Percentiles rank a stretch among this genome's conserved stretches.
Conservation (phyloP, 257 asterid genomes). For the Solanum lycopersicoides region DNA sequence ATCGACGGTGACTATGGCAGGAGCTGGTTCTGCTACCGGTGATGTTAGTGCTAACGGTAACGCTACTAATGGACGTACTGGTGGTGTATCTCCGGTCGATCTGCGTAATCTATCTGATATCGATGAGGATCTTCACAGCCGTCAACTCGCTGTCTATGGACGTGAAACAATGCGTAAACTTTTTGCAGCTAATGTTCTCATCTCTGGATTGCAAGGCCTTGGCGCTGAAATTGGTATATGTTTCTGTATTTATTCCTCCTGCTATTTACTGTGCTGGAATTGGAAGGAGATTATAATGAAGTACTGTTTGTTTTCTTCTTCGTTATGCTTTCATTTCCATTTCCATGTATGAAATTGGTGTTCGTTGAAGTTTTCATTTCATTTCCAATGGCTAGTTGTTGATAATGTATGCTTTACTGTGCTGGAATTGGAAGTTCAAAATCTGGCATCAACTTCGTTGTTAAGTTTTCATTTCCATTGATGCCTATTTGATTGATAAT, state of each 20-base stretch:
- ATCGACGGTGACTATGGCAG: conserved; percentile 13
- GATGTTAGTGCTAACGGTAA: neutral
- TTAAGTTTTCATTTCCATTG: neutral
- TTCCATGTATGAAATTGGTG: neutral
- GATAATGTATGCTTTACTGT: neutral
- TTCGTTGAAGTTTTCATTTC: neutral
- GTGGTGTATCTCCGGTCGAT: neutral
- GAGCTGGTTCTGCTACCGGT: neutral
- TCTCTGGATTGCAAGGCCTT: conserved; percentile 42
- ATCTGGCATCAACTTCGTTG: neutral
- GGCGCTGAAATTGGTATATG: conserved; percentile 29
- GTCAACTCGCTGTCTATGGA: conserved; percentile 15
- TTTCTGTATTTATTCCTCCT: neutral
- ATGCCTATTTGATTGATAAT: neutral
- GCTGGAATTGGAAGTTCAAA: neutral
- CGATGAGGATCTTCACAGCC: conserved; percentile 13
- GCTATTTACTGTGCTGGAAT: neutral
- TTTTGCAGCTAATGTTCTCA: conserved; percentile 32
- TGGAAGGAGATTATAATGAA: neutral
- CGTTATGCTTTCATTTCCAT: neutral
- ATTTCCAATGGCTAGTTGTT: too few species aligned
- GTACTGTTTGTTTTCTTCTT: neutral
- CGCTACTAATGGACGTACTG: neutral
- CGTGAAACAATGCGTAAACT: conserved; percentile 40
- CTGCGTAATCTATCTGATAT: neutral